Base-by-base conservation (phyloP, 2,329 filamentous ascomycete genomes). In the Botryotinia convoluta region DNA sequence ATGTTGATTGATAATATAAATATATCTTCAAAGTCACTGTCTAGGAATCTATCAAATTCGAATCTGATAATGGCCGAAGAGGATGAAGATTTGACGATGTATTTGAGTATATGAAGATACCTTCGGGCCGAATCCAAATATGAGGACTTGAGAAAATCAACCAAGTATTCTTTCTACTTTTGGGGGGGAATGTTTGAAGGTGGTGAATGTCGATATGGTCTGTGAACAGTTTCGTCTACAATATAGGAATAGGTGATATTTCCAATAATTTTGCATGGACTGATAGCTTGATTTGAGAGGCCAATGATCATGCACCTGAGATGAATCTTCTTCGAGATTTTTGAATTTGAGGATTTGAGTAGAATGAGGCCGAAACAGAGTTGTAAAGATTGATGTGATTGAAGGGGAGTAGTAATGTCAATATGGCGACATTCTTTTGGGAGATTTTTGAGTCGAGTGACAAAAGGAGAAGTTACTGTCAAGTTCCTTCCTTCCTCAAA, bases 331-430 rank as follows among this genome's bases (percentile, higher is more conserved):
- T 29, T 35, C 16, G 37, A 60, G 32, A 35, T 61, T 29, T 32
- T n/a, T 16, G 29, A 12, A 71, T 63, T 72, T 44, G 44, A 57
- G 32, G 37, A 14, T 22, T 29, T 32, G 39, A 18, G 44, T n/a
- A 71, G 12, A 44, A 63, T 76, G 75, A 76, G 60, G 76, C 76
- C 74, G 72, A 74, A 73, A 76, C 76, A 77, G 61, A 76, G 69
- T 51, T 71, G 61, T 48, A 44, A 57, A 20, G 64, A 64, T 57
- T 57, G 51, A 39, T 54, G 64, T 29, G 65, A 42, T 57, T n/a
- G n/a, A 57, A 35, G 26, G 3, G 51, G 51, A 57, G 51, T 57
- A 29, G 51, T 29, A 42, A 20, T 57, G 6, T 54, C 35, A 57
- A 10, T 32, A 42, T 10, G 20, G 26, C 45, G 45, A 54, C 64